Base-by-base conservation (phyloP, 1,139 yeast species). In the Yamadazyma conglobata region DNA sequence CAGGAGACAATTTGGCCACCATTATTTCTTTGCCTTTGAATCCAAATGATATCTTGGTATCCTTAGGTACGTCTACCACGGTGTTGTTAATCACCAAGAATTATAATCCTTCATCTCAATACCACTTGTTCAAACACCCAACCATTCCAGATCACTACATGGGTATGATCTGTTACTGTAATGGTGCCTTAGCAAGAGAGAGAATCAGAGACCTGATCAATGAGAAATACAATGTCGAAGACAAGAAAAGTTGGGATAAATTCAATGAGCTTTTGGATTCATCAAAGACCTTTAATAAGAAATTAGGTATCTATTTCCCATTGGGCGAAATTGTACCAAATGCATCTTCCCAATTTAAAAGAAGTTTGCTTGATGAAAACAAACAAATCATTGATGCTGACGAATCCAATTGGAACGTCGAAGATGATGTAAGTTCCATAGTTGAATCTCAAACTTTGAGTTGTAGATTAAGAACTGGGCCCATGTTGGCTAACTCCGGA, bases 111-210 rank as follows among this genome's bases (percentile, higher is more conserved):
- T 81, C 91, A 1, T 76, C 88, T 4, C 83, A 80, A 45, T 88
- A 87, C 53, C 96, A 88, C 50, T 56, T 87, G 43, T 88, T 88
- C 60, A 75, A 77, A 38, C 96, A 88, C 52, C 96, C 96, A 5
- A 81, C 94, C 0, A 72, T 83, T 44, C 74, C 78, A 1, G 70
- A 69, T 20, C 77, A 80, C 28, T 89, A 79, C 54, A 88, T 88
- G 96, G 95, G 94, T 19, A 88, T 88, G 96, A 76, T 88, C 34
- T 88, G 96, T 54, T 88, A 88, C 54, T 84, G 95, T 52, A 88
- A 88, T 54, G 96, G 96, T 0, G 74, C 96, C 0, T 62, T 88
- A 32, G 95, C 96, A 0, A 66, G 96, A 41, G 96, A 88, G 47
- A 69, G 71, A 38, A 67, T 88, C 5, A 65, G 94, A 28, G 81